These are phyloP conservation scores for Globisporangium iwayamae DNA, from an alignment of 352 stramenopile genomes.

Conservation along the genomic window DNA sequence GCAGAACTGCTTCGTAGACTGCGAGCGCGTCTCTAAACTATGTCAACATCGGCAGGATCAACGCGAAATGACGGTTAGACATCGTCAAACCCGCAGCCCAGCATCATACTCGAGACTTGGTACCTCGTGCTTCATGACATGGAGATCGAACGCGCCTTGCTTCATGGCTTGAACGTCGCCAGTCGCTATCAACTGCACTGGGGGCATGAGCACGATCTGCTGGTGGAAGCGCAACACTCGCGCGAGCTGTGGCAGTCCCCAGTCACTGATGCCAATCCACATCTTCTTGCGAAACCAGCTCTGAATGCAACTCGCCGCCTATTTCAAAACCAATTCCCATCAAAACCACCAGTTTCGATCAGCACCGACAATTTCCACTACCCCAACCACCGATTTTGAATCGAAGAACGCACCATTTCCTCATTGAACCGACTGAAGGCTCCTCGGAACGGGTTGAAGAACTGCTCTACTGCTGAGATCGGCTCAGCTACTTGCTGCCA, in stretches of 20 bases:
- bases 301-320: conserved; percentile 39
- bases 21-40: conserved; percentile 50
- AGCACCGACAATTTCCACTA: neutral
- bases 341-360: neutral
- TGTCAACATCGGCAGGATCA: neutral
- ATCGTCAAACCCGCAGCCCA: neutral
- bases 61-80: neutral
- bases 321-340: neutral
- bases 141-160: conserved; percentile 39
- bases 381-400: neutral
- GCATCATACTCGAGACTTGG: neutral
- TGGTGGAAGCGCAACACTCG: conserved; percentile 42
- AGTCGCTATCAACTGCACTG: conserved; percentile 9
- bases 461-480: conserved; percentile 12
- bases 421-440: conserved; percentile 39
- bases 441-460: conserved; percentile 45
- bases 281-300: conserved; percentile 49
- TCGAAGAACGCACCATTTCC: conserved; percentile 6
- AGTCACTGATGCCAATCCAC: conserved; percentile 48
- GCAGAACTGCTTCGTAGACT: conserved; percentile 50
- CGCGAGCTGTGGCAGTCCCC: conserved; percentile 32
- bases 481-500: conserved; percentile 24
- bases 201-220: neutral
- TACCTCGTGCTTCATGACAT: conserved; percentile 35
- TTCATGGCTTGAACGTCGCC: conserved; percentile 31